Percentiles rank a stretch among this genome's conserved stretches.
phyloP scores from a whole-genome alignment of 768 basidiomycete genomes.

The Russula abietina region DNA sequence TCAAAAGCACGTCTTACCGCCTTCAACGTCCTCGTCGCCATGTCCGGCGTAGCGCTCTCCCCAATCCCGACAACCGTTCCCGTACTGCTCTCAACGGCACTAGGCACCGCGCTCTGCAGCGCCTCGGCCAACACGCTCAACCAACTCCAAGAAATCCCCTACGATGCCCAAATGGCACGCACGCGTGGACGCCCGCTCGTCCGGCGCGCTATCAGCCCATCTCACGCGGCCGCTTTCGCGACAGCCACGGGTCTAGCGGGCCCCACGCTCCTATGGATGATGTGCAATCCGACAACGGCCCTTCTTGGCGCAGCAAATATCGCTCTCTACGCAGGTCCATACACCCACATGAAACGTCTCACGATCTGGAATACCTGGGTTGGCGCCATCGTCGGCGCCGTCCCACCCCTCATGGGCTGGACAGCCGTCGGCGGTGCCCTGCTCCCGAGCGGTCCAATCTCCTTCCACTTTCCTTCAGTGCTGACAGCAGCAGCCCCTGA shows the following conservation, averaged over 20 bases:
- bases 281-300: constrained; percentile 85
- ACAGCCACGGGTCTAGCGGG: constrained; percentile 71
- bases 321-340: constrained; percentile 81
- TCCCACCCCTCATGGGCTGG: constrained; percentile 98
- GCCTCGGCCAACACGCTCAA: constrained; percentile 94
- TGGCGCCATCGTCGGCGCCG: constrained; percentile 83
- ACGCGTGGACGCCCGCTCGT: constrained; percentile 87
- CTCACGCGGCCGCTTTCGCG: constrained; percentile 82
- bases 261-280: constrained; percentile 66
- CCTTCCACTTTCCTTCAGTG: constrained; percentile 58
- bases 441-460: constrained; percentile 58
- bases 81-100: constrained; percentile 76
- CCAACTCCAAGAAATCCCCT: constrained; percentile 90
- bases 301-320: constrained; percentile 79
- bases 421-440: constrained; percentile 84
- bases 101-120: constrained; percentile 86
- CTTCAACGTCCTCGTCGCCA: constrained; percentile 81
- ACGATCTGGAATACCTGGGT: constrained; percentile 88
- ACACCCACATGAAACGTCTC: constrained; percentile 88
- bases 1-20: constrained; percentile 80
- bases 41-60: constrained; percentile 89
- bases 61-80: constrained; percentile 82
- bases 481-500: constrained; percentile 33
- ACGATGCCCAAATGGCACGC: constrained; percentile 94
- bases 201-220: constrained; percentile 71